phyloP scores from a whole-genome alignment of 1,284 basidiomycete genomes.

The Cutaneotrichosporon cutaneum region DNA sequence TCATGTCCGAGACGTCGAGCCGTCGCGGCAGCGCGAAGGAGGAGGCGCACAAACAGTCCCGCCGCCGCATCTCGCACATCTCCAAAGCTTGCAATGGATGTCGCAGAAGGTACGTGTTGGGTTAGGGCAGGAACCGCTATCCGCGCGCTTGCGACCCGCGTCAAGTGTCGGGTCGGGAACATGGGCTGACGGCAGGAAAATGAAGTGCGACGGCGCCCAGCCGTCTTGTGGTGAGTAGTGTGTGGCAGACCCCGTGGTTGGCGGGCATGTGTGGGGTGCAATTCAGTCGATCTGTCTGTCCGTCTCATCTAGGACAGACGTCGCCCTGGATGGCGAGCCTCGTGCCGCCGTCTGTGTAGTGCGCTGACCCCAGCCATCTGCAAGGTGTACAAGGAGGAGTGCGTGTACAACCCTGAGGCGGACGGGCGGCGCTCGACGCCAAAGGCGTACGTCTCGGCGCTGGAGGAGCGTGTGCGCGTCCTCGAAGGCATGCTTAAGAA shows the following conservation, averaged over 20 bases:
- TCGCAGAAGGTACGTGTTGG: conserved; percentile 19
- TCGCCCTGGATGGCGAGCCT: background rate
- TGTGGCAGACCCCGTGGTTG: background rate
- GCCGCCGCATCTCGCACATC: conserved; percentile 25
- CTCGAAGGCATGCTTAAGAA: conserved; percentile 22
- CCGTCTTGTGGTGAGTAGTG: conserved; percentile 24
- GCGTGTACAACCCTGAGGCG: conserved; percentile 27
- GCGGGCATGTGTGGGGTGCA: background rate
- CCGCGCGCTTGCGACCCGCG: background rate
- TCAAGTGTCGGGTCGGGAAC: background rate
- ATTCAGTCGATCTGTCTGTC: background rate
- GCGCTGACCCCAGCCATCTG: conserved; percentile 20
- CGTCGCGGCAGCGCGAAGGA: background rate
- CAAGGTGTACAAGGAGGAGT: conserved; percentile 28
- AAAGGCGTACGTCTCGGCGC: conserved; percentile 26
- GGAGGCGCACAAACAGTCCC: conserved; percentile 14
- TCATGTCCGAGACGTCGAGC: conserved; percentile 1
- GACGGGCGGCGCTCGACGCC: conserved; percentile 26
- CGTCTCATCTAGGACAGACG: background rate
- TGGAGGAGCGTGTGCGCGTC: conserved; percentile 22
- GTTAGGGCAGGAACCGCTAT: background rate
- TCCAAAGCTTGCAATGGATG: conserved; percentile 28
- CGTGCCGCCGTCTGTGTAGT: background rate
- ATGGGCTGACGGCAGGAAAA: conserved; percentile 21
- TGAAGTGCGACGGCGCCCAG: conserved; percentile 27